These are phyloP conservation scores for Chrysoporthe cubensis DNA, from an alignment of 2,329 filamentous ascomycete genomes.

Conservation along the genomic window DNA sequence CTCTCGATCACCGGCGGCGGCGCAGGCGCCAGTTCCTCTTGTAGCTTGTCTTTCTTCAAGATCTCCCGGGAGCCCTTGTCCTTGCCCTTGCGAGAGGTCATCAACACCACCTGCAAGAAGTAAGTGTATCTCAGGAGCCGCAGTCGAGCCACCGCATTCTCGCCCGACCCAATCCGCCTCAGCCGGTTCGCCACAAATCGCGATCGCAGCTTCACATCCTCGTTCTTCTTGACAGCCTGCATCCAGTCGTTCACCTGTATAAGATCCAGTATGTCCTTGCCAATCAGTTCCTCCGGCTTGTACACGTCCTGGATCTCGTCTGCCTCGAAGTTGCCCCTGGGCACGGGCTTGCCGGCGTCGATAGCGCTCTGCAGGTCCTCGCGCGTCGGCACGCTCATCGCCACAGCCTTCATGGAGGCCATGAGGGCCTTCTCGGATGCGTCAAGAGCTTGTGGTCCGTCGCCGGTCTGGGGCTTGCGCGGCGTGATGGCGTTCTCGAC, in stretches of 20 bases:
- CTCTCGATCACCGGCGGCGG: slow-evolving; percentile 67
- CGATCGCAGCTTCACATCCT: slow-evolving; percentile 60
- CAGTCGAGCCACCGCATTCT: slow-evolving; percentile 56
- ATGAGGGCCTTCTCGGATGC: slow-evolving; percentile 64
- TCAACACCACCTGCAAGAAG: slow-evolving; percentile 59
- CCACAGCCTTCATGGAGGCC: slow-evolving; percentile 63
- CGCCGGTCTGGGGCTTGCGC: slow-evolving; percentile 41
- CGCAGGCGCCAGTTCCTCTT: slow-evolving; percentile 58
- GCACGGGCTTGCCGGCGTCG: slow-evolving; percentile 73
- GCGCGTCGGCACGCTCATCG: slow-evolving; percentile 67
- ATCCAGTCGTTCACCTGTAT: slow-evolving; percentile 77
- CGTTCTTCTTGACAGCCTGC: slow-evolving; percentile 62
- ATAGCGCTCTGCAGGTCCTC: slow-evolving; percentile 67
- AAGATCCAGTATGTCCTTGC: slow-evolving; percentile 66
- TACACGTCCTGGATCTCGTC: slow-evolving; percentile 75
- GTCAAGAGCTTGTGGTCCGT: slow-evolving; percentile 53
- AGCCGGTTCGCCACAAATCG: slow-evolving; percentile 70
- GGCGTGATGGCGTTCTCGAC: slow-evolving; percentile 72
- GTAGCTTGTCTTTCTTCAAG: slow-evolving; percentile 65
- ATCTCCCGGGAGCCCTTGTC: slow-evolving; percentile 55
- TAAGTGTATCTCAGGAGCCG: slow-evolving; percentile 65
- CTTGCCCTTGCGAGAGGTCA: slow-evolving; percentile 49
- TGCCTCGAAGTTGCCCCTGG: slow-evolving; percentile 69
- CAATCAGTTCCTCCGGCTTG: slow-evolving; percentile 67
- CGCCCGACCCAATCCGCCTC: slow-evolving; percentile 54